These are phyloP conservation scores for Globisporangium orthogonon DNA, from an alignment of 352 stramenopile species.

Conservation along the genomic window DNA sequence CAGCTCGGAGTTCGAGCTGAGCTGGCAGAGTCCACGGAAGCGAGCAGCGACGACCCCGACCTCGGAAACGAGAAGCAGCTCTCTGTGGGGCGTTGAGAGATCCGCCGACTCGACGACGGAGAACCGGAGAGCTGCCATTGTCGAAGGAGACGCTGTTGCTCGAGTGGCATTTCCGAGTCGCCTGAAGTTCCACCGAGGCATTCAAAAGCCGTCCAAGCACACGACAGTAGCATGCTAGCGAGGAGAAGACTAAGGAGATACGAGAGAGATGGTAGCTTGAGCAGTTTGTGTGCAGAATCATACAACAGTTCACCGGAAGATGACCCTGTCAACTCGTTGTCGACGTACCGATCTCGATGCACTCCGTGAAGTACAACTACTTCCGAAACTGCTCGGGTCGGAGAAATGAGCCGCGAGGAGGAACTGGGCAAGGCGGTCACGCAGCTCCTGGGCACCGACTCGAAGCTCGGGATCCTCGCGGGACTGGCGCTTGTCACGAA, in stretches of 20 bases:
- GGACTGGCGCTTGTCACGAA: slow-evolving; percentile 35
- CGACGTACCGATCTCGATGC: too few relatives aligned
- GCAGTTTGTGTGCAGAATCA: too few relatives aligned
- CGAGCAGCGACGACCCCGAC: not conserved
- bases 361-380: too few relatives aligned
- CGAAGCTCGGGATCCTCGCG: slow-evolving; percentile 51
- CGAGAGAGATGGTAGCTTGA: not conserved
- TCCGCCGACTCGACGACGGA: not conserved
- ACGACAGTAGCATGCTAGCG: slow-evolving; percentile 2
- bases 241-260: not conserved
- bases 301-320: too few relatives aligned
- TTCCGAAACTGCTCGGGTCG: too few relatives aligned
- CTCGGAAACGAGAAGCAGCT: not conserved
- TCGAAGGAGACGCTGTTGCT: slow-evolving; percentile 15
- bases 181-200: slow-evolving; percentile 21
- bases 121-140: not conserved
- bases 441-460: slow-evolving; percentile 31
- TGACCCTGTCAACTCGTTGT: too few relatives aligned
- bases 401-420: slow-evolving; percentile 3
- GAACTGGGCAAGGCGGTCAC: slow-evolving; percentile 17
- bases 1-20: not conserved
- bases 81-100: not conserved
- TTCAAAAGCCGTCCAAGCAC: slow-evolving; percentile 3
- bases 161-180: slow-evolving; percentile 23
- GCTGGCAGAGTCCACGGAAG: not conserved